Evolutionary conservation across 495 filamentous ascomycete species (phyloP).

Genomic region (Aspergillus funiculosus): DNA sequence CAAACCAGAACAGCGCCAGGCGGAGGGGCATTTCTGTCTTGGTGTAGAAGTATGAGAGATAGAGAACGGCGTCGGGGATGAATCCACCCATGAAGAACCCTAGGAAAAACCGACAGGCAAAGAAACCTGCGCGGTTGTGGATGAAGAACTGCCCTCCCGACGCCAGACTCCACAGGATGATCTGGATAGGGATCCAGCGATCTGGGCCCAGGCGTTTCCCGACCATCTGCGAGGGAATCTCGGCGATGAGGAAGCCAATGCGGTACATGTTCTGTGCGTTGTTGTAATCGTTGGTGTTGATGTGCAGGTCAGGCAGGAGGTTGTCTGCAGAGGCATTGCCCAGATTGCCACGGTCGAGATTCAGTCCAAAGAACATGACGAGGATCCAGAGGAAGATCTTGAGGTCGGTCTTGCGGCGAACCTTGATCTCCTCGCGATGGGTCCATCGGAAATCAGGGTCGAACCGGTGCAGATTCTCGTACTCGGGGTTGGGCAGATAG

Average conservation of each 20-base stretch:
- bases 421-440: conserved; percentile 36
- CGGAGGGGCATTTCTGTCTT: conserved; percentile 56
- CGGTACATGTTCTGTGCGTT: conserved; percentile 39
- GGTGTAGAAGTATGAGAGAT: conserved; percentile 50
- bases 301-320: conserved; percentile 46
- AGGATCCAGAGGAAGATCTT: conserved; percentile 54
- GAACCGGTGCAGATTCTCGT: conserved; percentile 48
- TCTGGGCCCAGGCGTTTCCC: conserved; percentile 62
- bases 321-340: conserved; percentile 59
- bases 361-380: conserved; percentile 71
- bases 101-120: conserved; percentile 50
- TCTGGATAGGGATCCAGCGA: conserved; percentile 65
- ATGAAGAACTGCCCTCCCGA: conserved; percentile 53
- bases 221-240: conserved; percentile 53
- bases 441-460: conserved; percentile 48
- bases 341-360: conserved; percentile 69
- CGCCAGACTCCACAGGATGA: conserved; percentile 59
- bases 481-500: conserved; percentile 44
- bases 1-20: conserved; percentile 58
- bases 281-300: conserved; percentile 68
- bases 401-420: conserved; percentile 33
- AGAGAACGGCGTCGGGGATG: conserved; percentile 32
- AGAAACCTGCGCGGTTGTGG: conserved; percentile 51
- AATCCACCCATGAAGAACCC: conserved; percentile 63
- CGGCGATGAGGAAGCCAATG: conserved; percentile 40